Conservation (phyloP, 2,329 filamentous ascomycete genomes). For the Aspergillus floridensis region DNA sequence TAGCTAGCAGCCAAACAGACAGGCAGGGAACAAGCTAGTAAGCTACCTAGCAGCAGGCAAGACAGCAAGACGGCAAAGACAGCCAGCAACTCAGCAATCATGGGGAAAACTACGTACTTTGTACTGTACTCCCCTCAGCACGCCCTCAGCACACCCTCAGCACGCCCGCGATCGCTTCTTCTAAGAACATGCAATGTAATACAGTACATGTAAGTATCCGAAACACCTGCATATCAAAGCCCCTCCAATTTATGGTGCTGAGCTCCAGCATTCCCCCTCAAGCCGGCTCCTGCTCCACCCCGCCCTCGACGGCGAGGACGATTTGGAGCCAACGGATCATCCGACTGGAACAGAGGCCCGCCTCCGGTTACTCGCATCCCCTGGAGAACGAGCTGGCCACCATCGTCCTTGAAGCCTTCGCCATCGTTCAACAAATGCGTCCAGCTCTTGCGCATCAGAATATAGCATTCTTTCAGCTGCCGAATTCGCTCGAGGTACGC, state of each 20-base stretch:
- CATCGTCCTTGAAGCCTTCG: constrained; percentile 60
- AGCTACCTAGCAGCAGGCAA: too few species aligned
- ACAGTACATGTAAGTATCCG: background rate
- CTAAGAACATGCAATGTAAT: background rate
- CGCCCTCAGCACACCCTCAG: background rate
- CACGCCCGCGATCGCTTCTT: background rate
- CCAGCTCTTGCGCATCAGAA: constrained; percentile 57
- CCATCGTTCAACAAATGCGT: constrained; percentile 69
- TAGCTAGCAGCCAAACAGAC: too few species aligned
- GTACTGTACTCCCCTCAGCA: background rate
- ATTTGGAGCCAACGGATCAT: constrained; percentile 24
- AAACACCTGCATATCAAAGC: background rate
- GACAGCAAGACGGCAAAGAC: too few species aligned
- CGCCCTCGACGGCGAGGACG: constrained; percentile 21
- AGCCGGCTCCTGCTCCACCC: constrained; percentile 16
- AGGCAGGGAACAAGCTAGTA: too few species aligned
- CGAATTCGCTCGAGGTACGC: constrained; percentile 68
- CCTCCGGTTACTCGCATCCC: constrained; percentile 18
- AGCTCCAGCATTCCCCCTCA: constrained; percentile 2
- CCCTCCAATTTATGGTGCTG: background rate
- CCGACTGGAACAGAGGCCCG: constrained; percentile 29
- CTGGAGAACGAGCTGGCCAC: constrained; percentile 23
- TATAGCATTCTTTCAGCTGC: constrained; percentile 51
- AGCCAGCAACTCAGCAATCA: background rate
- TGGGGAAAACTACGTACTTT: constrained; percentile 1